A percentile compares a stretch with the other conserved stretches of the same genome.
These are phyloP conservation scores for Crithidia expoeki DNA, from an alignment of 208 protist genomes.

Conservation along the genomic window DNA sequence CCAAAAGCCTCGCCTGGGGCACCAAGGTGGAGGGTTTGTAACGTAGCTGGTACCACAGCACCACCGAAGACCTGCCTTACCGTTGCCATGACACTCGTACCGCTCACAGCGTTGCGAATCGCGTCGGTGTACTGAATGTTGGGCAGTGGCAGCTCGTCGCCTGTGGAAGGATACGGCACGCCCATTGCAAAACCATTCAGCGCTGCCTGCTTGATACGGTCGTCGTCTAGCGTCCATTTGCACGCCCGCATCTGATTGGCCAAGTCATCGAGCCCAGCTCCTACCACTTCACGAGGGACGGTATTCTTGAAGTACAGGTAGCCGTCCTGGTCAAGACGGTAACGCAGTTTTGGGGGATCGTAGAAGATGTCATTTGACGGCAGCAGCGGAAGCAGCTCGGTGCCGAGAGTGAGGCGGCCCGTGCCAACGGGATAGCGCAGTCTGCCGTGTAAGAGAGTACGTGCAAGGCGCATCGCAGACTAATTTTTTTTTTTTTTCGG, in stretches of 20 bases:
- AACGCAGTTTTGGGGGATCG: slow-evolving; percentile 79
- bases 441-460: slow-evolving; percentile 55
- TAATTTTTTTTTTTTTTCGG: neutral
- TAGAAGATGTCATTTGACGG: slow-evolving; percentile 90
- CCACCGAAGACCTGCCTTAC: slow-evolving; percentile 88
- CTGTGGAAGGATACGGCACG: slow-evolving; percentile 59
- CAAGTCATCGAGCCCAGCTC: slow-evolving; percentile 64
- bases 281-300: slow-evolving; percentile 64
- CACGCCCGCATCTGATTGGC: slow-evolving; percentile 66
- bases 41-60: slow-evolving; percentile 45
- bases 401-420: slow-evolving; percentile 54
- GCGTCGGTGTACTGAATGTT: slow-evolving; percentile 62
- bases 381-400: slow-evolving; percentile 67
- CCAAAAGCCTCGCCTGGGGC: slow-evolving; percentile 68
- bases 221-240: slow-evolving; percentile 58
- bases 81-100: slow-evolving; percentile 83
- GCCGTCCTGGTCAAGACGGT: slow-evolving; percentile 79
- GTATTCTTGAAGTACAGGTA: slow-evolving; percentile 89
- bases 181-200: slow-evolving; percentile 72
- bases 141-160: slow-evolving; percentile 54
- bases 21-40: slow-evolving; percentile 80
- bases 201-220: slow-evolving; percentile 43
- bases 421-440: slow-evolving; percentile 69
- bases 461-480: slow-evolving; percentile 51
- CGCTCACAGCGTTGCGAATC: slow-evolving; percentile 69